Evolutionary conservation across 2,329 filamentous ascomycete species (phyloP), one percentile per base, ranked within the genome.

Genomic region (Cladosporium sp.): DNA sequence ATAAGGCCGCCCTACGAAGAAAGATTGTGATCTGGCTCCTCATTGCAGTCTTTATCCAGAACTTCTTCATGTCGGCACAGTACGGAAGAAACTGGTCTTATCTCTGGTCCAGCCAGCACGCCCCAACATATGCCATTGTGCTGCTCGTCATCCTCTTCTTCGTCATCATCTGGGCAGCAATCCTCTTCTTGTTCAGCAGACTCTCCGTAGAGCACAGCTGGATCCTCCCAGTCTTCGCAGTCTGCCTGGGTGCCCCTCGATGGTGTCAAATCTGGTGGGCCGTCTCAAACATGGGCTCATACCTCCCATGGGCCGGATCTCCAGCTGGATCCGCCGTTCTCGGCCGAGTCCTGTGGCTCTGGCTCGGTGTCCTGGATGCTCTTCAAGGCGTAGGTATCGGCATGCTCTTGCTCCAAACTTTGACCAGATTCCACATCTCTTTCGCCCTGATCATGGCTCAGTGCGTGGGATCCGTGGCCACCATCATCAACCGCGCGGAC

Each of bases 1-100:
- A 88, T 72, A 78, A 75, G 55, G 82, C 84, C 1, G 76, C 88
- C 8, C 76, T 81, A 63, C 78, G 84, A 49, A 81, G 86, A 59
- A 87, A 86, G 72, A 84, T 87, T 60, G 80, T 88, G 47, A 75
- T 86, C n/a, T 88, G 85, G 85, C 87, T 86, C 74, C 83, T 87
- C 70, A 72, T 85, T 58, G 80, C 82, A 4, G 82, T 88, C 39
- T 74, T 87, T 59, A 72, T 88, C 34, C 85, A 88, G 67, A 88
- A 88, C 71, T 86, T 85, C 77, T 88, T 84, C 73, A 77, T 88
- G 25, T 84, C 82, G 20, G 80, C 85, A 0, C 84, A 82, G 1
- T 88, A 87, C 66, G 86, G 86, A 38, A 81, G 86, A 51, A 88
- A 86, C 69, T 88, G 86, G 86, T 75, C 76, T 42, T 88, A 80